Base-by-base conservation (phyloP, 2,329 filamentous ascomycete genomes). In the Basipetospora chlamydospora region DNA sequence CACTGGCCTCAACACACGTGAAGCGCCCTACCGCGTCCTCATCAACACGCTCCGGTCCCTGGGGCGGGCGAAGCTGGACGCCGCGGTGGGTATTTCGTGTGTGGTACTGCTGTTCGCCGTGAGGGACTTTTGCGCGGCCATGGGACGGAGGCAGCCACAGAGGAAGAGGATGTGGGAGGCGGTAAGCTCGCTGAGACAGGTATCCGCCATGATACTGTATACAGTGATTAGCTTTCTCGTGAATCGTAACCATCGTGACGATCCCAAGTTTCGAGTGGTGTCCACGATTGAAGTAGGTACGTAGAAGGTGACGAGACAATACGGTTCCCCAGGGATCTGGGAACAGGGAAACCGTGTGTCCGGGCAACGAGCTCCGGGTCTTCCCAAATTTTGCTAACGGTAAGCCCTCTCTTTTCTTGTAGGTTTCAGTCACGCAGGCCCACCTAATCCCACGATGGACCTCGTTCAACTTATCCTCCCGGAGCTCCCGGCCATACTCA, bases 201-300 rank as follows among this genome's bases (percentile, higher is more conserved):
- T 74, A 0, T 82, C 87, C 47, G 73, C 83, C 38, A 81, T 87
- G 49, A 53, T 86, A 16, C 63, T 87, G 2, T 86, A 83, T 54
- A 83, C 78, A 3, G 55, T 86, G 42, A 73, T 87, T 49, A 80
- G 79, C 51, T 83, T 69, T 41, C 60, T 83, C 4, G 70, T 71
- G 38, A 79, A 84, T 46, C 58, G 70, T 7, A 55, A 73, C 37
- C 55, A 51, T 10, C 49, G 64, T n/a, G 51, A 47, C 1, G 41
- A 72, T 2, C 60, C 66, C 3, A 59, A 59, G 26, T 80, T 85
- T 52, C 63, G 57, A n/a, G 69, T 84, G 25, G 59, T 85, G 0
- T 76, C 76, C 3, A 54, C 52, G 3, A 79, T 86, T 21, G 77
- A 80, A 33, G 59, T 77, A 53, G 79, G 68, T 61, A 52, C 32